A percentile compares a stretch with the other conserved stretches of the same genome.
Evolutionary conservation across 768 basidiomycete genomes (phyloP).

Genomic region (Auricularia sp.): DNA sequence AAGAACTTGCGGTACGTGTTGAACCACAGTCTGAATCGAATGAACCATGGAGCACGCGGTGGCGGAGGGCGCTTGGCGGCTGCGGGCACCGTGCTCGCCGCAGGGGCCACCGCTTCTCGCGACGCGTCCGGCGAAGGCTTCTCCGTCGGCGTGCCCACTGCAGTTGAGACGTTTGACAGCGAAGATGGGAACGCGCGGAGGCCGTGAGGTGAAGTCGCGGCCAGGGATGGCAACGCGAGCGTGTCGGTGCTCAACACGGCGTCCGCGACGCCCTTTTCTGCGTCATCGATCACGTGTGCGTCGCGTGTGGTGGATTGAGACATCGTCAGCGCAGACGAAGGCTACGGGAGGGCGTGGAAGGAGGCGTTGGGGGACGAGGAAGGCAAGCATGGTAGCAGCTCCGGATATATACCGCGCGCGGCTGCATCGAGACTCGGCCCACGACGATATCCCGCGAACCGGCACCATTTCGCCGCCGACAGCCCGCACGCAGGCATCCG

Average conservation of each 20-base stretch:
- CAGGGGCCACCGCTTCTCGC: not conserved
- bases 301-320: not conserved
- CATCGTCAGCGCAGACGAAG: not conserved
- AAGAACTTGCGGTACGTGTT: slow-evolving; percentile 12
- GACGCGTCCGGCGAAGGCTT: not conserved
- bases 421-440: not conserved
- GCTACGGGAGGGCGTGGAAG: not conserved
- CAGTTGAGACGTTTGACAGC: not conserved
- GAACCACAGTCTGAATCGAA: slow-evolving; percentile 7
- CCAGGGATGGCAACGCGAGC: not conserved
- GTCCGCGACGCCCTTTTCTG: slow-evolving; percentile 3
- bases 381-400: not conserved
- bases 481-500: not conserved
- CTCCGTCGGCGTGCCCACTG: not conserved
- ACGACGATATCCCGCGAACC: not conserved
- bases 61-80: not conserved
- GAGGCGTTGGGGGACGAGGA: not conserved
- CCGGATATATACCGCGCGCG: not conserved
- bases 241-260: not conserved
- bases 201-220: not conserved
- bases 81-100: not conserved
- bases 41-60: not conserved
- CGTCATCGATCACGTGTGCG: slow-evolving; percentile 3
- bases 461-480: not conserved
- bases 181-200: not conserved